Evolutionary conservation across 2,329 filamentous ascomycete species (phyloP).

Genomic region (Aspergillus puulaauensis): DNA sequence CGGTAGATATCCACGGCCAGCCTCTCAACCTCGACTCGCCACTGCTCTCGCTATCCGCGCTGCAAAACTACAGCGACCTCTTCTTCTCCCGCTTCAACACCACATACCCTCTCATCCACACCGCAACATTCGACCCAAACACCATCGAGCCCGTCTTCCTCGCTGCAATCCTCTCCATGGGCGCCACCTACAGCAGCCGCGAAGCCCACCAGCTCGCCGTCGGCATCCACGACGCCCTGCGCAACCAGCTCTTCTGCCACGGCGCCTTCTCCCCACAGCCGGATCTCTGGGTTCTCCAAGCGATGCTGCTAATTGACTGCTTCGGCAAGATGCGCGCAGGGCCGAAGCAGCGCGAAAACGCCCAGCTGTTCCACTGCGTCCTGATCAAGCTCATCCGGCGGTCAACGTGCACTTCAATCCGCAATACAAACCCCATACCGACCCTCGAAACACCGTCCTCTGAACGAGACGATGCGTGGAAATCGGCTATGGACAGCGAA

Average conservation of each 20-base stretch:
- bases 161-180: slow-evolving; percentile 57
- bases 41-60: slow-evolving; percentile 49
- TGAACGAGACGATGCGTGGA: slow-evolving; percentile 47
- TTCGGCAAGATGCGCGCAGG: slow-evolving; percentile 64
- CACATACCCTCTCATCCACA: slow-evolving; percentile 60
- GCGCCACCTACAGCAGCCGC: slow-evolving; percentile 61
- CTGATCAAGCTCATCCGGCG: slow-evolving; percentile 56
- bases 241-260: slow-evolving; percentile 60
- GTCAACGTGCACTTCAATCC: slow-evolving; percentile 52
- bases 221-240: slow-evolving; percentile 61
- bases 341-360: slow-evolving; percentile 64
- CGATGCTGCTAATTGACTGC: slow-evolving; percentile 62
- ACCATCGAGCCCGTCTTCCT: slow-evolving; percentile 54
- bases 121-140: slow-evolving; percentile 56
- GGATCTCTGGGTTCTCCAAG: slow-evolving; percentile 61
- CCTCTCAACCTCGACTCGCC: slow-evolving; percentile 51
- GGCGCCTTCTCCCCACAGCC: slow-evolving; percentile 58
- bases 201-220: slow-evolving; percentile 61
- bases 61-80: slow-evolving; percentile 59
- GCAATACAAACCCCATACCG: slow-evolving; percentile 24
- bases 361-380: slow-evolving; percentile 59
- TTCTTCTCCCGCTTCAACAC: slow-evolving; percentile 63
- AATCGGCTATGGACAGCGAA: slow-evolving; percentile 55
- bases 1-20: slow-evolving; percentile 49
- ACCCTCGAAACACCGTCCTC: too few relatives aligned